These are phyloP conservation scores for Mycena sanguinolenta DNA, from an alignment of 768 basidiomycete species.

Conservation along the genomic window DNA sequence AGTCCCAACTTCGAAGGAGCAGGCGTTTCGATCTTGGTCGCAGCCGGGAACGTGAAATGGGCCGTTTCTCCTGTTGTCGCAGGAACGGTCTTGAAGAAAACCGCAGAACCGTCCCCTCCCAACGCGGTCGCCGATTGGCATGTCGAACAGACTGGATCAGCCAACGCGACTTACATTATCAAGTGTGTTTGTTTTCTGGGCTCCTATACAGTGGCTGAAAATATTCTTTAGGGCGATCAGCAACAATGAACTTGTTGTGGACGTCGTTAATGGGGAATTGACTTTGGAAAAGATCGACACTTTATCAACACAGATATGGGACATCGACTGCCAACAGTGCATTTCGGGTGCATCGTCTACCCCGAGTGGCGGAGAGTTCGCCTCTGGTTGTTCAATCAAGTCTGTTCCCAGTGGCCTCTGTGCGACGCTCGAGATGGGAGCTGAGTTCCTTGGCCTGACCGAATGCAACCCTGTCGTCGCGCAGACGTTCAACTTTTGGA, in stretches of 20 bases:
- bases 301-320: constrained; percentile 29
- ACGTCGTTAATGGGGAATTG: constrained; percentile 11
- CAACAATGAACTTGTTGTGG: constrained; percentile 29
- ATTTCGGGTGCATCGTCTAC: constrained; percentile 25
- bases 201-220: background rate
- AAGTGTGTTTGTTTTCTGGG: constrained; percentile 24
- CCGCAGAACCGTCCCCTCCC: constrained; percentile 7
- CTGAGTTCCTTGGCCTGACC: background rate
- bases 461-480: constrained; percentile 25
- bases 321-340: constrained; percentile 33
- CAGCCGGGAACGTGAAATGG: constrained; percentile 21
- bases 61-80: constrained; percentile 27
- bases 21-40: constrained; percentile 33
- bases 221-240: constrained; percentile 17
- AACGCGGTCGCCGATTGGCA: constrained; percentile 35
- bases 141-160: constrained; percentile 32
- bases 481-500: constrained; percentile 33
- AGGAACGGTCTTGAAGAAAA: constrained; percentile 26
- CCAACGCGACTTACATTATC: constrained; percentile 29
- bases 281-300: constrained; percentile 26
- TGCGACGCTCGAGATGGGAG: constrained; percentile 21
- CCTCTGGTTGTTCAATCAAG: constrained; percentile 28
- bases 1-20: constrained; percentile 35
- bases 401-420: constrained; percentile 29
- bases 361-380: constrained; percentile 31